Conservation (phyloP, 805 yeast species). For the Ogataea glucozyma region DNA sequence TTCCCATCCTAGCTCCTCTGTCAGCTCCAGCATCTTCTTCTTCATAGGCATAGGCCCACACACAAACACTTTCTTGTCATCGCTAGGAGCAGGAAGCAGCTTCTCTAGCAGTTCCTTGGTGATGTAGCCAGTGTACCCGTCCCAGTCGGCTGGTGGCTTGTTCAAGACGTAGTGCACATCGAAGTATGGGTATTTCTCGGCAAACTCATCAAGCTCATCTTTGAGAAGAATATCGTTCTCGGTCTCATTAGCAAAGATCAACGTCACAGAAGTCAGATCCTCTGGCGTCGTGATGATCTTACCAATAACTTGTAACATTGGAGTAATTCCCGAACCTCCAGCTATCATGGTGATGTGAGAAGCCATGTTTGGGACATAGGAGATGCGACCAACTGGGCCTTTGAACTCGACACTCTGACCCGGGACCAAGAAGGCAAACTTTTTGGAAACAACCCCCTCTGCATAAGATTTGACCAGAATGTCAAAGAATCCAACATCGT, state of each 20-base stretch:
- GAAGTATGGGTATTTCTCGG: constrained; percentile 62
- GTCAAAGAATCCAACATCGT: constrained; percentile 74
- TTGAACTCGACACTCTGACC: constrained; percentile 70
- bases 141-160: constrained; percentile 54
- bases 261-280: constrained; percentile 59
- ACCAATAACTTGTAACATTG: constrained; percentile 78
- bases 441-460: constrained; percentile 67
- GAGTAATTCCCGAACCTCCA: constrained; percentile 90
- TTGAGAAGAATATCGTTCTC: constrained; percentile 74
- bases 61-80: constrained; percentile 57
- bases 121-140: constrained; percentile 60
- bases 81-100: constrained; percentile 51
- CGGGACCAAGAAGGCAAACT: constrained; percentile 61
- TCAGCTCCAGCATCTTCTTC: constrained; percentile 46
- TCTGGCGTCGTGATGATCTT: constrained; percentile 68
- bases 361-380: constrained; percentile 58
- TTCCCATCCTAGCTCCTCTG: constrained; percentile 65
- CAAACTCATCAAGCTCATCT: constrained; percentile 71
- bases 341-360: constrained; percentile 69
- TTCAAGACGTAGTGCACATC: constrained; percentile 59
- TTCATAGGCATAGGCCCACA: constrained; percentile 81
- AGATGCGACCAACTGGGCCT: constrained; percentile 79
- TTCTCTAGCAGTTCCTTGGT: constrained; percentile 56
- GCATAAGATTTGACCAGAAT: constrained; percentile 74
- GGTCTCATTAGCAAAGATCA: constrained; percentile 74